Conservation (phyloP, 2,329 filamentous ascomycete genomes). For the Ophiognomonia clavigignenti-juglandacearum region DNA sequence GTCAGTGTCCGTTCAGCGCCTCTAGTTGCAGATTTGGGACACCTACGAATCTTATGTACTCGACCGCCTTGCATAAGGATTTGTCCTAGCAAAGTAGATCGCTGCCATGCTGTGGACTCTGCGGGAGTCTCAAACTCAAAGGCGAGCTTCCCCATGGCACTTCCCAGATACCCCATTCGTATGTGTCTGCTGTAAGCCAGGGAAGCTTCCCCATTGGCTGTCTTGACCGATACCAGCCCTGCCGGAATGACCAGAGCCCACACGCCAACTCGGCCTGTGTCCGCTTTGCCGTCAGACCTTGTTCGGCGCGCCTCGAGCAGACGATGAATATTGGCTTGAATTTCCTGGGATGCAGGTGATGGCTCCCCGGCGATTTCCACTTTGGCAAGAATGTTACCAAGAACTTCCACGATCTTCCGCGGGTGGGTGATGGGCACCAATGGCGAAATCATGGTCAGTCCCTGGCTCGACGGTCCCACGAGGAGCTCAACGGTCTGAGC, state of each 20-base stretch:
- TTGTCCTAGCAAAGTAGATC: background rate
- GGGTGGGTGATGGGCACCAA: constrained; percentile 60
- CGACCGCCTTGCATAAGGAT: constrained; percentile 24
- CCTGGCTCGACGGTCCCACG: background rate
- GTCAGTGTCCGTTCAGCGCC: background rate
- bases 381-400: constrained; percentile 75
- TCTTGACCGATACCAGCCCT: too few relatives aligned
- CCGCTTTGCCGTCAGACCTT: constrained; percentile 20
- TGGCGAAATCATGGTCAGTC: constrained; percentile 25
- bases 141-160: constrained; percentile 3
- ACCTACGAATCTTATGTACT: constrained; percentile 42
- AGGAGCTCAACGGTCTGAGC: constrained; percentile 3
- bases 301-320: constrained; percentile 43
- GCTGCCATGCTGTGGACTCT: constrained; percentile 7
- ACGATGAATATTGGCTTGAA: constrained; percentile 59
- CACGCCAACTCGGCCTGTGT: constrained; percentile 49
- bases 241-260: constrained; percentile 69
- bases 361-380: constrained; percentile 44
- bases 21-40: background rate
- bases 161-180: background rate
- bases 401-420: constrained; percentile 57
- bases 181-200: too few relatives aligned
- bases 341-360: constrained; percentile 64
- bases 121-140: constrained; percentile 1
- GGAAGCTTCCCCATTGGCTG: too few relatives aligned